Conservation (phyloP, 1,284 basidiomycete species). For the Malassezia dermatis region DNA sequence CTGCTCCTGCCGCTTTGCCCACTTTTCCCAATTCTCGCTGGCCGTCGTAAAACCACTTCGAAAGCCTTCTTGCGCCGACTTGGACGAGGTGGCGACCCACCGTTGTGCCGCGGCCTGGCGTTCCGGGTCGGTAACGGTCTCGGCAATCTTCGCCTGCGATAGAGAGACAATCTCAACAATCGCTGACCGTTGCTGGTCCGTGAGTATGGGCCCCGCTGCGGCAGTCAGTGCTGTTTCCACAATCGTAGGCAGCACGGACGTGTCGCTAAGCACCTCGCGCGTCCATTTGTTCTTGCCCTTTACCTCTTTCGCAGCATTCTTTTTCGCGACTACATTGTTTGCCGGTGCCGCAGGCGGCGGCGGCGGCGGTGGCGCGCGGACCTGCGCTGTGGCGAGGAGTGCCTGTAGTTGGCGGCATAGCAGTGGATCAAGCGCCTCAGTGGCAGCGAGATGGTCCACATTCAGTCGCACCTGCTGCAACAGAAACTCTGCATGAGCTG, state of each 20-base stretch:
- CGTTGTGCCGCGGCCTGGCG: slow-evolving; percentile 15
- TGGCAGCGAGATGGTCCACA: slow-evolving; percentile 9
- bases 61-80: not conserved
- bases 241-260: slow-evolving; percentile 21
- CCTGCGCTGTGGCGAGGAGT: not conserved
- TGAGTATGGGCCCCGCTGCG: slow-evolving; percentile 20
- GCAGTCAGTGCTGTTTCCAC: slow-evolving; percentile 24
- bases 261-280: slow-evolving; percentile 20
- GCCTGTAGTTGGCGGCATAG: slow-evolving; percentile 8
- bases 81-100: slow-evolving; percentile 1
- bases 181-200: slow-evolving; percentile 17
- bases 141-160: slow-evolving; percentile 21
- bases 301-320: slow-evolving; percentile 14
- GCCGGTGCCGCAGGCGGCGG: not conserved
- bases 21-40: slow-evolving; percentile 8
- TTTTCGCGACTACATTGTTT: not conserved
- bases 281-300: slow-evolving; percentile 22
- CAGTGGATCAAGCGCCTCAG: slow-evolving; percentile 8
- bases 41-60: not conserved
- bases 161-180: slow-evolving; percentile 21
- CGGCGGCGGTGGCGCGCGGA: slow-evolving; percentile 3
- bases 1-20: not conserved
- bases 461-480: slow-evolving; percentile 10
- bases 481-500: slow-evolving; percentile 11
- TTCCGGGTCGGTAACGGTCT: slow-evolving; percentile 24